phyloP scores from a whole-genome alignment of 2,329 filamentous ascomycete species.

The Talaromyces verruculosus region DNA sequence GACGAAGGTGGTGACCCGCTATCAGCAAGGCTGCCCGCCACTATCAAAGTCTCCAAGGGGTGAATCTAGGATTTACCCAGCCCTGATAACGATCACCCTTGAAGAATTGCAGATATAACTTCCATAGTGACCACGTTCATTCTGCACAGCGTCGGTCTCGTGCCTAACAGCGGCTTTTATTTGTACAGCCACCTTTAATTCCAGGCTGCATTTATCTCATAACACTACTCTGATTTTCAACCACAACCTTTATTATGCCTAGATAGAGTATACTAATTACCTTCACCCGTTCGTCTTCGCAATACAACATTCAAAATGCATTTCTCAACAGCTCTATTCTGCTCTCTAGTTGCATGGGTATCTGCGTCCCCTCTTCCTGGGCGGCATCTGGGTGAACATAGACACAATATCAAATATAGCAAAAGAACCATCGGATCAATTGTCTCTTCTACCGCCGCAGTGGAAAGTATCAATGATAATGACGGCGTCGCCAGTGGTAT shows the following conservation, averaged over 20 bases:
- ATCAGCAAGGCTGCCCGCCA: not conserved
- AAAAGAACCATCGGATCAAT: not conserved
- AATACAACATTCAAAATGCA: not conserved
- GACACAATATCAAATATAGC: not conserved
- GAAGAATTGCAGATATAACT: not conserved
- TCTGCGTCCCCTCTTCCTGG: not conserved
- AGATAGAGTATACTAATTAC: not conserved
- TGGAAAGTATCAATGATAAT: not conserved
- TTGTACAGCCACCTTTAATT: not conserved
- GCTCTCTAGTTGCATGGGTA: not conserved
- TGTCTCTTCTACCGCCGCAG: not conserved
- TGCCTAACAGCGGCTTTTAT: not conserved
- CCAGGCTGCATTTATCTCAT: not conserved
- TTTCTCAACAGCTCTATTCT: not conserved
- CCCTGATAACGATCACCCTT: not conserved
- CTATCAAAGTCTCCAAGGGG: not conserved
- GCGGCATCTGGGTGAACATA: not conserved
- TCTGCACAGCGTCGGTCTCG: not conserved
- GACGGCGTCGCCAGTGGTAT: conserved; percentile 9
- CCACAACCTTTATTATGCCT: not conserved
- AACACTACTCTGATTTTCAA: not conserved
- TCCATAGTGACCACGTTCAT: conserved; percentile 2
- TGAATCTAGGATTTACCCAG: not conserved
- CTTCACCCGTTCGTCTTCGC: not conserved
- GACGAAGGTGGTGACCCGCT: not conserved